A percentile compares a stretch with the other conserved stretches of the same genome.
Conservation (phyloP, 2,329 filamentous ascomycete species). For the Botrytis sinoallii region DNA sequence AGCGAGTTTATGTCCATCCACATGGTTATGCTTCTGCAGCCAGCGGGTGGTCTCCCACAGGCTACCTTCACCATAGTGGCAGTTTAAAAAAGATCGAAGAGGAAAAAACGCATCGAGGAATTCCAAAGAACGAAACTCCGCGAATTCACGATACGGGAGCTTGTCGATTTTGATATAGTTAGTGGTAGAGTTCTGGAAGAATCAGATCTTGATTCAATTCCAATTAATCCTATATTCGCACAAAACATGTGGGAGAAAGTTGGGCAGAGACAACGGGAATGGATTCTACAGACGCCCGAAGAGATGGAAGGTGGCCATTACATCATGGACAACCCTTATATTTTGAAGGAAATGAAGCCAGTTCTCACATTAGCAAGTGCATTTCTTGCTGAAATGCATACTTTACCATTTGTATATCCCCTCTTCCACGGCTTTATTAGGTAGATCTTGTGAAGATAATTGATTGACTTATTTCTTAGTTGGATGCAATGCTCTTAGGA, state of each 20-base stretch:
- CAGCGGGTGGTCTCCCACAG: conserved; percentile 6
- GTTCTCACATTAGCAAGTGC: conserved; percentile 32
- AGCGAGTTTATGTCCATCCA: not conserved
- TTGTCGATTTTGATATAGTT: conserved; percentile 13
- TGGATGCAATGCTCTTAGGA: conserved; percentile 9
- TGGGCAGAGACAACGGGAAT: not conserved
- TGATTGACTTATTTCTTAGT: not conserved
- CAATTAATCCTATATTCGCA: conserved; percentile 7
- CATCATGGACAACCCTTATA: conserved; percentile 21
- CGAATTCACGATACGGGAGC: not conserved
- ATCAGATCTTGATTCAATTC: not conserved
- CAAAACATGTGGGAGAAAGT: not conserved
- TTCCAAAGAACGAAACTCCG: not conserved
- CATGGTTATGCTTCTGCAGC: not conserved
- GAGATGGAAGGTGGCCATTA: conserved; percentile 9
- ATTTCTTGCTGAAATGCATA: conserved; percentile 22
- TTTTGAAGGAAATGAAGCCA: conserved; percentile 24
- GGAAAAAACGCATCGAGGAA: not conserved
- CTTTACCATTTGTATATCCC: not conserved
- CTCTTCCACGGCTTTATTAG: not conserved
- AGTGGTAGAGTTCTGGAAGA: not conserved
- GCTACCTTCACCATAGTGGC: not conserved
- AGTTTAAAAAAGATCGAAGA: not conserved
- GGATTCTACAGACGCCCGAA: not conserved
- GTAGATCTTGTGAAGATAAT: not conserved